Percentiles rank a stretch among this genome's conserved stretches.
phyloP scores from a whole-genome alignment of 306 rosid genomes.

The Sphenostylis stenocarpa region DNA sequence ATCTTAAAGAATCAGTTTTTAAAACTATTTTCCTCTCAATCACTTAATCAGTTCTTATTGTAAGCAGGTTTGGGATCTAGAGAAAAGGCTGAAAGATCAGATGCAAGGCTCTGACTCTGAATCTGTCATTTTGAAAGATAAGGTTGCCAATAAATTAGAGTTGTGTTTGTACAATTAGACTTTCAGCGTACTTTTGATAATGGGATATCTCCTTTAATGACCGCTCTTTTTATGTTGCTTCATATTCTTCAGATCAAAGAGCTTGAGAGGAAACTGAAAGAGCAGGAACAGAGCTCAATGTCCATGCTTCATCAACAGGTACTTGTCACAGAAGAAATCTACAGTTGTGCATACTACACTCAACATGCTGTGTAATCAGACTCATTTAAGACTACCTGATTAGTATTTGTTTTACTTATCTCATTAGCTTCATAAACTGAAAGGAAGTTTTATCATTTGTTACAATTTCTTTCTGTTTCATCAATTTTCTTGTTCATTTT shows the following conservation, averaged over 20 bases:
- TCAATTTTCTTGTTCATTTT: too few species aligned
- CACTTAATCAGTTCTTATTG: too few species aligned
- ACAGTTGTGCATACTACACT: background rate
- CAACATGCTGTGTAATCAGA: background rate
- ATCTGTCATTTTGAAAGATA: slow-evolving; percentile 57
- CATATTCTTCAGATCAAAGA: slow-evolving; percentile 56
- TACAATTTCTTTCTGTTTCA: background rate
- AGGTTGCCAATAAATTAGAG: slow-evolving; percentile 50
- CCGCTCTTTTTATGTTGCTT: slow-evolving; percentile 19
- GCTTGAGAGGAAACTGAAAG: slow-evolving; percentile 70
- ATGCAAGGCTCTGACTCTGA: slow-evolving; percentile 60
- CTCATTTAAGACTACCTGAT: background rate
- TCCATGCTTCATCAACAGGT: slow-evolving; percentile 68
- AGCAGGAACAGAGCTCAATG: slow-evolving; percentile 57
- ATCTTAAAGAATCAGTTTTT: background rate
- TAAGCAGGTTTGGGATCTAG: slow-evolving; percentile 73
- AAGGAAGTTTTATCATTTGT: too few species aligned
- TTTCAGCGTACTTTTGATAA: background rate
- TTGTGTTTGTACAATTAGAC: background rate
- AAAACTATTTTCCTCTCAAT: background rate
- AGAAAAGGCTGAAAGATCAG: slow-evolving; percentile 65
- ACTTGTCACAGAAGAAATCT: background rate
- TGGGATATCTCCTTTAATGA: slow-evolving; percentile 5
- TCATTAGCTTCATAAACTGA: background rate
- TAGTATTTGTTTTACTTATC: background rate